phyloP scores from a whole-genome alignment of 73 alveolate species.

The Stentor coeruleus region DNA sequence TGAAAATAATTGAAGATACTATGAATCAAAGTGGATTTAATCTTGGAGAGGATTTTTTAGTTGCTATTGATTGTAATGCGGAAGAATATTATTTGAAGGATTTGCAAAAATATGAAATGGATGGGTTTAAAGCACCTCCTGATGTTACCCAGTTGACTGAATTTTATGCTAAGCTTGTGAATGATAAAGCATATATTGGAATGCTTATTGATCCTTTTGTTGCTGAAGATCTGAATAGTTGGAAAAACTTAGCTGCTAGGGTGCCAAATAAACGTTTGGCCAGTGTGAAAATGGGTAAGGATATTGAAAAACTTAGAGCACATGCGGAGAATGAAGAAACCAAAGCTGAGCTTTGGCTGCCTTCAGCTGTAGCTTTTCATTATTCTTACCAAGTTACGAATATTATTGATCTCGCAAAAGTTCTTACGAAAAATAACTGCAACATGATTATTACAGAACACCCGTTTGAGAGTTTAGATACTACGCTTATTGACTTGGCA shows the following conservation, averaged over 20 bases:
- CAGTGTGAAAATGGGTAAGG: background rate
- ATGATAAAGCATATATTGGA: constrained; percentile 7
- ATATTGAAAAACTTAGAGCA: background rate
- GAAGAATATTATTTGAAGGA: background rate
- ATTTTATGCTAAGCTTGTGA: constrained; percentile 7
- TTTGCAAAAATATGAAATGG: constrained; percentile 18
- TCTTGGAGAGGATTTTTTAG: constrained; percentile 7
- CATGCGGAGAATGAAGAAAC: constrained; percentile 11
- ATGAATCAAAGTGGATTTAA: background rate
- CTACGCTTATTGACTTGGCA: background rate
- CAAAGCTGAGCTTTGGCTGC: background rate
- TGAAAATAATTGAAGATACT: background rate
- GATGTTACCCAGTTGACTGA: constrained; percentile 20
- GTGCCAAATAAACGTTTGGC: background rate
- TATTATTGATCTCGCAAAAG: constrained; percentile 9
- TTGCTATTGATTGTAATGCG: constrained; percentile 2
- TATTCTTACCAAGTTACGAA: background rate
- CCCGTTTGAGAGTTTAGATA: constrained; percentile 3
- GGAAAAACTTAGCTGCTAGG: background rate
- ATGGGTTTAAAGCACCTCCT: constrained; percentile 10
- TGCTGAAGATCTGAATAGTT: background rate
- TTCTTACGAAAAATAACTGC: background rate
- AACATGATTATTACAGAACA: background rate
- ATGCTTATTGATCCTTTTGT: background rate
- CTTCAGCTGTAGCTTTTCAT: background rate